Base-by-base conservation (phyloP, 139 green algal species). In the Raphidocelis subcapitata region DNA sequence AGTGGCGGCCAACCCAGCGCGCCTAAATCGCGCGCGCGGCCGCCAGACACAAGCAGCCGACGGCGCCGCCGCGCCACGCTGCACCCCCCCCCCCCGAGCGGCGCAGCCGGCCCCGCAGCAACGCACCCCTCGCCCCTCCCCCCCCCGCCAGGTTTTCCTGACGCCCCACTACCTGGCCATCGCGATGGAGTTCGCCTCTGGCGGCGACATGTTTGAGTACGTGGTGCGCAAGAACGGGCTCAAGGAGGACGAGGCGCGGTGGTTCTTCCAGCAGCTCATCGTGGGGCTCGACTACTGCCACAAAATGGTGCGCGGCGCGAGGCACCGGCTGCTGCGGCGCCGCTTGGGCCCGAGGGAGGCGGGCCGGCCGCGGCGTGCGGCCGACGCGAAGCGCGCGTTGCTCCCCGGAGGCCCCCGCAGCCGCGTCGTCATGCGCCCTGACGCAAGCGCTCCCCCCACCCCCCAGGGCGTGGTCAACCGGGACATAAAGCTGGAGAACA, bases 251-350 rank as follows among this genome's bases (percentile, higher is more conserved):
- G 59, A 75, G 36, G 74, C 74, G 24, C 65, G 74, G 5, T 80
- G 74, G 74, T 98, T 98, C 80, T 98, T 98, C 77, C 94, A 98
- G 82, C 94, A 98, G 86, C 81, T 98, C 2, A 91, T 98, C 20
- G 88, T 94, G 28, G 93, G 90, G 1, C 86, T 97, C 12, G 89
- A 94, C 74, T 98, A 97, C 79, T 93, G 96, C 66, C 74, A 79
- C 41, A 69, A 59, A 49, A 80, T 75, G 74, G 74, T 79, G 29
- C 29, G 21, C 75, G 90, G 86, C 83, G 88, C 18, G 89, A 92
- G 31, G 87, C n/a, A n/a, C n/a, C 24, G 24, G 54, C 54, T 28
- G 54, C 10, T 62, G 54, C n/a, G 8, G 49, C 23, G 14, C 47
- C 3, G 21, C 54, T 61, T 37, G 29, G 61, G 55, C 5, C 32